phyloP scores from a whole-genome alignment of 2,329 filamentous ascomycete species.

The Curvularia sp. region DNA sequence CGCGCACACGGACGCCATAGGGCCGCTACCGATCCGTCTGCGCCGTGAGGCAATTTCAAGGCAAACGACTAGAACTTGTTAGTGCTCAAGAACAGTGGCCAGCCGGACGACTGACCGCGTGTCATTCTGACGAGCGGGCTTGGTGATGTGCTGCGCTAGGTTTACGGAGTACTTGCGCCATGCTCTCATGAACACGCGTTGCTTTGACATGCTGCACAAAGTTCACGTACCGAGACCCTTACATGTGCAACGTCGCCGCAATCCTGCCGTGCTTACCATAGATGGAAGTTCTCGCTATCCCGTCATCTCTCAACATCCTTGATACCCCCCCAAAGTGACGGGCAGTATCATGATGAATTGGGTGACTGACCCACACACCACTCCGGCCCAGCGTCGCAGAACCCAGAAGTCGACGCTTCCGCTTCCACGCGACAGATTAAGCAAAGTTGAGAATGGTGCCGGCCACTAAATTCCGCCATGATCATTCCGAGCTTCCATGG shows the following conservation, averaged over 20 bases:
- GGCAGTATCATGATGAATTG: conserved; percentile 9
- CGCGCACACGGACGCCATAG: conserved; percentile 35
- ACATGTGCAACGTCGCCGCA: conserved; percentile 17
- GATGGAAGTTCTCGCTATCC: background rate
- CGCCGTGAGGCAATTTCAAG: conserved; percentile 35
- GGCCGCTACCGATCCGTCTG: conserved; percentile 30
- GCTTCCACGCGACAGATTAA: conserved; percentile 48
- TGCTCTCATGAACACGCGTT: background rate
- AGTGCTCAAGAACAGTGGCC: conserved; percentile 6
- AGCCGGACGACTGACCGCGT: conserved; percentile 5
- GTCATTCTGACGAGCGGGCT: conserved; percentile 1
- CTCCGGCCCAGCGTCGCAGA: conserved; percentile 36
- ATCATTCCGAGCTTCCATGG: conserved; percentile 31
- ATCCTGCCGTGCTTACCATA: conserved; percentile 7
- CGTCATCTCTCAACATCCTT: conserved; percentile 10
- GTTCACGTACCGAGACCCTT: background rate
- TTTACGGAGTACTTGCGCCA: background rate
- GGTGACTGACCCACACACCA: conserved; percentile 13
- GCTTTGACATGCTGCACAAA: conserved; percentile 3
- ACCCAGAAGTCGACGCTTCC: conserved; percentile 29
- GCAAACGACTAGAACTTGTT: conserved; percentile 9
- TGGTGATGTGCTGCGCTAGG: background rate
- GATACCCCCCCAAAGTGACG: conserved; percentile 9
- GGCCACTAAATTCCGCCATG: conserved; percentile 19
- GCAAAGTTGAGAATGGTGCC: conserved; percentile 23